Conservation (phyloP, 169 alveolate genomes). For the Eimeria mitis region DNA sequence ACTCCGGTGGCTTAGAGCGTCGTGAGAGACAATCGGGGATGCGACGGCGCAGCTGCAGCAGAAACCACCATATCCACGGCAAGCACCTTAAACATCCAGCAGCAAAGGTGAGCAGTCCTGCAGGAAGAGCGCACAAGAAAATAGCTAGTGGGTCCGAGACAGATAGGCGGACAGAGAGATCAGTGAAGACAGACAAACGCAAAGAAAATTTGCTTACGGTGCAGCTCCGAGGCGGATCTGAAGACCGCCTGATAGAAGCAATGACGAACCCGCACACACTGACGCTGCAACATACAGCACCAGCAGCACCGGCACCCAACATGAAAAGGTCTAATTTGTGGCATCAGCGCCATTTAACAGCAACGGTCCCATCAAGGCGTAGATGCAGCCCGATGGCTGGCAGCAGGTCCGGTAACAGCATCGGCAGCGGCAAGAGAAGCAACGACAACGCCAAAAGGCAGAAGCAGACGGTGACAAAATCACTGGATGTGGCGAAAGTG, state of each 20-base stretch:
- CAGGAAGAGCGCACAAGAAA: not conserved
- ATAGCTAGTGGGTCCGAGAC: not conserved
- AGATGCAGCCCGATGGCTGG: not conserved
- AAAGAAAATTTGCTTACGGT: not conserved
- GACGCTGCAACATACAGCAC: conserved; percentile 30
- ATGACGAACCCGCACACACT: conserved; percentile 57
- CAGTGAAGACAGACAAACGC: not conserved
- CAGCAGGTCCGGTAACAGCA: not conserved
- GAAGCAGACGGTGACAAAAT: not conserved
- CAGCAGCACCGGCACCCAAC: not conserved
- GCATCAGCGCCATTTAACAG: not conserved
- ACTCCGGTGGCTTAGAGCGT: conserved; percentile 52
- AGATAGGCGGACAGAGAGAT: not conserved
- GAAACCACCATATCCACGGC: not conserved
- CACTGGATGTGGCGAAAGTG: not conserved
- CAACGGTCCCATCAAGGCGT: not conserved
- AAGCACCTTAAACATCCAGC: not conserved
- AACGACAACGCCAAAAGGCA: not conserved
- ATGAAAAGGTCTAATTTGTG: not conserved
- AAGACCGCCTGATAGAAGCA: conserved; percentile 38
- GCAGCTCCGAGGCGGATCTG: not conserved
- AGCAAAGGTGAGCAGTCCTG: not conserved
- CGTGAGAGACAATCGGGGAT: conserved; percentile 42
- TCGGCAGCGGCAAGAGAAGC: not conserved
- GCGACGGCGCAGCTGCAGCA: conserved; percentile 62